Conservation (phyloP, 2,329 filamentous ascomycete genomes). For the Stemphylium lycopersici region DNA sequence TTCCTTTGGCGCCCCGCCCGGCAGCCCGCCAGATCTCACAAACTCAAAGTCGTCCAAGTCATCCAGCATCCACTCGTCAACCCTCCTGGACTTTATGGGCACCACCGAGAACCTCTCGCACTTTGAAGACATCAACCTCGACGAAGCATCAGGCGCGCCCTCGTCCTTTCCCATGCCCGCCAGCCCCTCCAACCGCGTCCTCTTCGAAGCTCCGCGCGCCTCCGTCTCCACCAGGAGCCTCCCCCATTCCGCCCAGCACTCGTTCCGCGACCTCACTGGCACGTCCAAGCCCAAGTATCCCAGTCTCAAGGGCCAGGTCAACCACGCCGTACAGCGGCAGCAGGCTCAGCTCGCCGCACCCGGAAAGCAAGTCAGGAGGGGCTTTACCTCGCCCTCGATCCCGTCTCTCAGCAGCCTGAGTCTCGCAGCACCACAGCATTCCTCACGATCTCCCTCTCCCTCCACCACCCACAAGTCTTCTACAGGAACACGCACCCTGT, state of each 20-base stretch:
- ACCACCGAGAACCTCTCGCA: conserved; percentile 72
- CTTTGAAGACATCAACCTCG: conserved; percentile 92
- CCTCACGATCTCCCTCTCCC: conserved; percentile 47
- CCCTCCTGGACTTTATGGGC: conserved; percentile 66
- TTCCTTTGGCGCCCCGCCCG: conserved; percentile 57
- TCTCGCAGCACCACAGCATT: conserved; percentile 40
- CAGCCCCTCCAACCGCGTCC: conserved; percentile 36
- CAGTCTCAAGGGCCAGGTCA: conserved; percentile 50
- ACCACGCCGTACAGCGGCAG: conserved; percentile 34
- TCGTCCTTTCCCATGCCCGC: conserved; percentile 53
- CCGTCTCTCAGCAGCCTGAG: conserved; percentile 41
- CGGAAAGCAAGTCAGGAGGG: conserved; percentile 47
- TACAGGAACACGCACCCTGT: conserved; percentile 39
- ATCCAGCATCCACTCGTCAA: conserved; percentile 82
- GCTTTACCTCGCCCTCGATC: conserved; percentile 49
- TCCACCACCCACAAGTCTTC: conserved; percentile 35
- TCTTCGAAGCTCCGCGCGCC: conserved; percentile 39
- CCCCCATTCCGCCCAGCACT: conserved; percentile 27
- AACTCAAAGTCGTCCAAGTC: conserved; percentile 89
- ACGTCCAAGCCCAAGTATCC: conserved; percentile 47
- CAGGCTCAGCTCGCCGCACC: conserved; percentile 49
- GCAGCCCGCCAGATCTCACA: conserved; percentile 79
- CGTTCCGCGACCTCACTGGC: conserved; percentile 49
- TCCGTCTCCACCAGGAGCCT: conserved; percentile 25
- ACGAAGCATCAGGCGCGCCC: conserved; percentile 59